phyloP scores from a whole-genome alignment of 2,329 filamentous ascomycete genomes.

The Diplodia intermedia region DNA sequence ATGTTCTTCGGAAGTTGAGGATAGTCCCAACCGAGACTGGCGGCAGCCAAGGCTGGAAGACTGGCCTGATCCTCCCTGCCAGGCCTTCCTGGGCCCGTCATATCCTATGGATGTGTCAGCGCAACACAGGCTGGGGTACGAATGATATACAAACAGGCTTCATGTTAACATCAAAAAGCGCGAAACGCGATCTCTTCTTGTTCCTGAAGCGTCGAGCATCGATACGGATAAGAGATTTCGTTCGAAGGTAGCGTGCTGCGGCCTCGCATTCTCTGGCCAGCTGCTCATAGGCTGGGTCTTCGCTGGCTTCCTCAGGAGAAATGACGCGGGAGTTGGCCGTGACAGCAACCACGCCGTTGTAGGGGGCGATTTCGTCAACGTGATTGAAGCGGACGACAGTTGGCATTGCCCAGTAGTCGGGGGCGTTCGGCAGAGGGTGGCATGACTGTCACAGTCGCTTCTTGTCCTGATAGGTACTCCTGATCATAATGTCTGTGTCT shows the following conservation, averaged over 20 bases:
- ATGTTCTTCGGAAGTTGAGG: constrained; percentile 48
- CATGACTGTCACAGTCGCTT: constrained; percentile 61
- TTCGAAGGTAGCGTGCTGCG: constrained; percentile 50
- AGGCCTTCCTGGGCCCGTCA: constrained; percentile 57
- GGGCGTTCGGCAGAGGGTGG: constrained; percentile 48
- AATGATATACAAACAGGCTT: constrained; percentile 52
- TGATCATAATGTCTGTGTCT: constrained; percentile 50
- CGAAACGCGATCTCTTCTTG: constrained; percentile 47
- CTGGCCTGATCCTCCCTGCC: constrained; percentile 58
- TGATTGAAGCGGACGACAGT: constrained; percentile 59
- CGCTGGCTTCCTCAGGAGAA: constrained; percentile 40
- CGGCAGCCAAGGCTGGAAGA: constrained; percentile 54
- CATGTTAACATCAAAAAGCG: constrained; percentile 61
- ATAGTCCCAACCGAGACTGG: constrained; percentile 54
- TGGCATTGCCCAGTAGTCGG: constrained; percentile 54
- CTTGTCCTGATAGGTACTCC: constrained; percentile 57
- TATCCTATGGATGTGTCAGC: constrained; percentile 45
- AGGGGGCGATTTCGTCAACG: constrained; percentile 56
- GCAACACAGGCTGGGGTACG: neutral
- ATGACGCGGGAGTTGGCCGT: constrained; percentile 56
- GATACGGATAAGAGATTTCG: constrained; percentile 56
- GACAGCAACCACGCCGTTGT: constrained; percentile 58
- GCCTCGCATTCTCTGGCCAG: constrained; percentile 51
- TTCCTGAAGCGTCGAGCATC: constrained; percentile 53
- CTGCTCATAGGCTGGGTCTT: constrained; percentile 44